These are phyloP conservation scores for Limonium bicolor DNA, from an alignment of 148 eudicot genomes.

Conservation along the genomic window DNA sequence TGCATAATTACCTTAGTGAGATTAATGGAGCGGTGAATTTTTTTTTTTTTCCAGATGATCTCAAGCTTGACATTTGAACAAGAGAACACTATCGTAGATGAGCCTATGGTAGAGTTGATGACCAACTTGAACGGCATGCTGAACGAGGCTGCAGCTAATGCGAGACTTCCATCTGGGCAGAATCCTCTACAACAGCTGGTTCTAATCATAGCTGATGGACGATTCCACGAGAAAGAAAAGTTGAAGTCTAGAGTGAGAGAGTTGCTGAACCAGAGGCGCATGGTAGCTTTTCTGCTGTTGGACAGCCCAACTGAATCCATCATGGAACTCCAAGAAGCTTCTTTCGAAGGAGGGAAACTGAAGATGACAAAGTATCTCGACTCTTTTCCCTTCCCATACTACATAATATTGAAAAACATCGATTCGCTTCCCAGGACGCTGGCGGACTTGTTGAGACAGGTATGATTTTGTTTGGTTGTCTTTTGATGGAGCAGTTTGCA, in stretches of 20 bases:
- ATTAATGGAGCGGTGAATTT: background rate
- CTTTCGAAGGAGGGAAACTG: slow-evolving; percentile 20
- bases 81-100: slow-evolving; percentile 65
- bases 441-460: slow-evolving; percentile 93
- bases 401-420: slow-evolving; percentile 62
- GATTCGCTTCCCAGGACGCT: slow-evolving; percentile 91
- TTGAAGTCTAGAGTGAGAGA: slow-evolving; percentile 67
- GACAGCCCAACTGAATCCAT: slow-evolving; percentile 70
- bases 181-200: slow-evolving; percentile 92
- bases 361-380: slow-evolving; percentile 40
- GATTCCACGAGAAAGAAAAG: slow-evolving; percentile 65
- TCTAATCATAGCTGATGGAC: slow-evolving; percentile 87
- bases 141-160: slow-evolving; percentile 54
- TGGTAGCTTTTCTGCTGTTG: slow-evolving; percentile 80
- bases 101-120: slow-evolving; percentile 74
- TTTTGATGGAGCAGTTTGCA: background rate
- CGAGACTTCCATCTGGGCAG: slow-evolving; percentile 77
- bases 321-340: slow-evolving; percentile 37
- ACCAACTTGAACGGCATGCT: slow-evolving; percentile 59
- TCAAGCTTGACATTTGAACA: slow-evolving; percentile 86
- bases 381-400: slow-evolving; percentile 91
- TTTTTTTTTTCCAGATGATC: slow-evolving; percentile 44
- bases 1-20: background rate
- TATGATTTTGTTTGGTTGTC: slow-evolving; percentile 9
- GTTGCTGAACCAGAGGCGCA: slow-evolving; percentile 51